These are phyloP conservation scores for Barnettozyma wickerhamii DNA, from an alignment of 805 yeast species.

Conservation along the genomic window DNA sequence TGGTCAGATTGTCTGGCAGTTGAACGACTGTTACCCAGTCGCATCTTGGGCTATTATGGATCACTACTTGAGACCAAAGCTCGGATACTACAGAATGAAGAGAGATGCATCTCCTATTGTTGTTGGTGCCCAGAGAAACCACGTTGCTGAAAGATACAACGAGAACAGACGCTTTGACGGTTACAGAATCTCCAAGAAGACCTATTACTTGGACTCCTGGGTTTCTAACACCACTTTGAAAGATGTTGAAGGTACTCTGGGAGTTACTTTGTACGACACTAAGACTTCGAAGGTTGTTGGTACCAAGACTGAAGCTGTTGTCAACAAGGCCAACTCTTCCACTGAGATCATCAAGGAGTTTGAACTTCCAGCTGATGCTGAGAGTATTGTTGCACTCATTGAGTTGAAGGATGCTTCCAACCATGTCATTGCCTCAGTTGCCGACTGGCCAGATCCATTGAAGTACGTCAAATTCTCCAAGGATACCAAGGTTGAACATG, in stretches of 20 bases:
- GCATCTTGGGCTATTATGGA: conserved; percentile 49
- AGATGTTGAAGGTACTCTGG: conserved; percentile 3
- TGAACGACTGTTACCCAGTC: conserved; percentile 51
- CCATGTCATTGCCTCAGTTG: conserved; percentile 28
- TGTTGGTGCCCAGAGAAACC: conserved; percentile 16
- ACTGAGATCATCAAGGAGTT: conserved; percentile 1
- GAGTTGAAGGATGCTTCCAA: conserved; percentile 15
- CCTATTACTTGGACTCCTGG: conserved; percentile 11
- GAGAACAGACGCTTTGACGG: conserved; percentile 7
- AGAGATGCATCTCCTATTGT: conserved; percentile 33
- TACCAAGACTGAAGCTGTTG: background rate
- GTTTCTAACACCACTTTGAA: conserved; percentile 9
- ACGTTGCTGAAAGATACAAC: conserved; percentile 11
- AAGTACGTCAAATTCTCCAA: conserved; percentile 25
- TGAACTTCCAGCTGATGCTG: background rate
- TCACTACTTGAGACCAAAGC: conserved; percentile 37
- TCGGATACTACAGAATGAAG: conserved; percentile 44
- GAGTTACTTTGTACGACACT: conserved; percentile 10
- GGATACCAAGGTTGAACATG: conserved; percentile 21
- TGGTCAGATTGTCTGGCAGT: conserved; percentile 51
- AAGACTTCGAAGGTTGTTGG: background rate
- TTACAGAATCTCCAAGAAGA: conserved; percentile 6
- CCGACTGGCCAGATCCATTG: conserved; percentile 45
- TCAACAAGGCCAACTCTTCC: conserved; percentile 5
- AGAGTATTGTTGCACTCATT: conserved; percentile 14